phyloP scores from a whole-genome alignment of 495 filamentous ascomycete species.

The Aspergillus biplanus region DNA sequence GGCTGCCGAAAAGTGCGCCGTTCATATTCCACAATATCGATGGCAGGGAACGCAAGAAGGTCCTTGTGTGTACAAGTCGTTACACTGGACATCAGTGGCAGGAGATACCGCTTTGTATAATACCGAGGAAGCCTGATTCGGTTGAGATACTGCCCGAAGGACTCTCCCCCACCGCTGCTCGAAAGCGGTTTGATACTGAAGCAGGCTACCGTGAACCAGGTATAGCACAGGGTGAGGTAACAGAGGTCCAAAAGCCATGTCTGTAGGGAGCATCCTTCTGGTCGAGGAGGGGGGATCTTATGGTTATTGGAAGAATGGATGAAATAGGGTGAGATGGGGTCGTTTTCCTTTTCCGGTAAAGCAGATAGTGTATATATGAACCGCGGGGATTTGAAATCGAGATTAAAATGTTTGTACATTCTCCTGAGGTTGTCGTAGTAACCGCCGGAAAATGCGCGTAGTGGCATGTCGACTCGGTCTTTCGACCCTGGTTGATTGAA shows the following conservation, averaged over 20 bases:
- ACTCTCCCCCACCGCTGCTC: conserved; percentile 30
- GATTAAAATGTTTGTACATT: conserved; percentile 57
- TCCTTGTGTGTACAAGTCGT: conserved; percentile 55
- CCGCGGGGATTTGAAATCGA: conserved; percentile 43
- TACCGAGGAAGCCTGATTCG: conserved; percentile 50
- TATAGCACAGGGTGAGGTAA: conserved; percentile 48
- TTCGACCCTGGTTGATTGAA: conserved; percentile 3
- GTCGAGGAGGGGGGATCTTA: conserved; percentile 44
- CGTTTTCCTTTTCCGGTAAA: not conserved
- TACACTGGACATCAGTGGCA: conserved; percentile 57
- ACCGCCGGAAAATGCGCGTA: conserved; percentile 58
- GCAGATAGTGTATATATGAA: conserved; percentile 39
- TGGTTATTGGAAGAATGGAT: conserved; percentile 56
- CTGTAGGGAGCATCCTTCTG: conserved; percentile 18
- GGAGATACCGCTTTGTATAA: conserved; percentile 48
- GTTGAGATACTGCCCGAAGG: conserved; percentile 44
- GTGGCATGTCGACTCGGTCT: conserved; percentile 56
- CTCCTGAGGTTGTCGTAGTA: conserved; percentile 56
- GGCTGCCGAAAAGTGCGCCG: conserved; percentile 45
- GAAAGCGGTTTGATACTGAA: conserved; percentile 43
- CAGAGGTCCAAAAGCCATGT: conserved; percentile 41
- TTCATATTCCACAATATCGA: conserved; percentile 52
- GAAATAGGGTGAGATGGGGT: conserved; percentile 31
- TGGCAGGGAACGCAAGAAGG: conserved; percentile 54
- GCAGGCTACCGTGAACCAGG: conserved; percentile 52